Percentiles rank a stretch among this genome's conserved stretches.
phyloP scores from a whole-genome alignment of 768 basidiomycete genomes.

The Daedaleopsis sinensis region DNA sequence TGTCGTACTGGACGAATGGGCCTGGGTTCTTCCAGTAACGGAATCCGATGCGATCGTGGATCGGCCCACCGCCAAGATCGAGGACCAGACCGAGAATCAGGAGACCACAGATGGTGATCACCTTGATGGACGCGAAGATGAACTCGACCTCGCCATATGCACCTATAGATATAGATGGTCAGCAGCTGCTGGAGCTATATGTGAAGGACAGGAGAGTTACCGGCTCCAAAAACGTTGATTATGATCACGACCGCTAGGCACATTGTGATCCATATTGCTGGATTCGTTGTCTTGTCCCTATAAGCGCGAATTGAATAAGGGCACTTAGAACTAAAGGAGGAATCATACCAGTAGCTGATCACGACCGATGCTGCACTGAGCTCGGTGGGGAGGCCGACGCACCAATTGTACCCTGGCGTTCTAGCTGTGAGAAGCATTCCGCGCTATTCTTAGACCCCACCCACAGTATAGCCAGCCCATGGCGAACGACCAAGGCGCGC shows the following conservation, averaged over 20 bases:
- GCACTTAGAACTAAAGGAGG: too few species aligned
- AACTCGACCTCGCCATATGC: constrained; percentile 71
- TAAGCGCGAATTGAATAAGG: neutral
- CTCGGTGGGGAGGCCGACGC: constrained; percentile 43
- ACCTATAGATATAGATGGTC: too few species aligned
- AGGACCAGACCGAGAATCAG: constrained; percentile 67
- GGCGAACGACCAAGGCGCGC: constrained; percentile 48
- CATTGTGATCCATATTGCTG: constrained; percentile 55
- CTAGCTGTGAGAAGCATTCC: neutral
- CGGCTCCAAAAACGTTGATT: constrained; percentile 73
- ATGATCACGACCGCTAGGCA: constrained; percentile 49
- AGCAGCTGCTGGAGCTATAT: too few species aligned
- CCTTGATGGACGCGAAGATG: constrained; percentile 64
- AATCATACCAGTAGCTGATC: constrained; percentile 48
- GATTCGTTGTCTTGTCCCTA: constrained; percentile 34
- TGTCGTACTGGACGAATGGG: constrained; percentile 37
- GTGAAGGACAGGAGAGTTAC: constrained; percentile 39
- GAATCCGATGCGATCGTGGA: constrained; percentile 68
- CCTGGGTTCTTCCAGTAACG: constrained; percentile 78
- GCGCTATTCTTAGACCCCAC: neutral
- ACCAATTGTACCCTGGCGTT: constrained; percentile 39
- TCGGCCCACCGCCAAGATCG: constrained; percentile 80
- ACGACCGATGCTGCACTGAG: constrained; percentile 53
- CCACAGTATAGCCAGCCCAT: constrained; percentile 45
- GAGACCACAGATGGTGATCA: constrained; percentile 54